A percentile compares a stretch with the other conserved stretches of the same genome.
phyloP scores from a whole-genome alignment of 345 rosid species.

The Capsella bursapastoris region DNA sequence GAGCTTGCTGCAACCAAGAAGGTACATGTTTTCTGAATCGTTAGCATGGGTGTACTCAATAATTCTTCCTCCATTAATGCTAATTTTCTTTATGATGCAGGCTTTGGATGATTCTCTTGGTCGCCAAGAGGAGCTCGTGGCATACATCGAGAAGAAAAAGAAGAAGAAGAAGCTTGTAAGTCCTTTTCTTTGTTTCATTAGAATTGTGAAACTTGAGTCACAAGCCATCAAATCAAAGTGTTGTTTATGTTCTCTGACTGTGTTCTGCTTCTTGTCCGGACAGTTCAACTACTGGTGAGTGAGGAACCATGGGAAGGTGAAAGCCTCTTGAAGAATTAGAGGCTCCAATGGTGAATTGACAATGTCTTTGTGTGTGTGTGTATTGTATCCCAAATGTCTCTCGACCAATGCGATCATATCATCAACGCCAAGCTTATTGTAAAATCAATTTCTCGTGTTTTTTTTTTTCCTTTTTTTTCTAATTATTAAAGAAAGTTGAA shows the following conservation, averaged over 20 bases:
- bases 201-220: constrained; percentile 3
- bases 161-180: constrained; percentile 77
- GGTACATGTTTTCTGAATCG: constrained; percentile 45
- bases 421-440: constrained; percentile 23
- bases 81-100: constrained; percentile 43
- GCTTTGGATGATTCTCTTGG: constrained; percentile 77
- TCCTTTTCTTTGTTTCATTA: not conserved
- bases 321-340: constrained; percentile 32
- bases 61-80: not conserved
- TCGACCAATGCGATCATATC: constrained; percentile 30
- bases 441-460: constrained; percentile 35
- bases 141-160: constrained; percentile 84
- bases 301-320: constrained; percentile 8
- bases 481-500: constrained; percentile 31
- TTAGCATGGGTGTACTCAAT: not conserved
- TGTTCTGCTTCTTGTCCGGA: constrained; percentile 4
- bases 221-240: constrained; percentile 18
- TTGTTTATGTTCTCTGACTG: constrained; percentile 5
- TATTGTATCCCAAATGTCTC: constrained; percentile 11
- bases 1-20: constrained; percentile 80
- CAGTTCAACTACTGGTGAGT: constrained; percentile 42
- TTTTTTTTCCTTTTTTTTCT: not conserved
- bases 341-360: constrained; percentile 26
- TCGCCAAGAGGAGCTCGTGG: constrained; percentile 73
- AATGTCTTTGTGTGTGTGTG: constrained; percentile 16